These are phyloP conservation scores for Heterobasidion parviporum DNA, from an alignment of 1,284 basidiomycete species.

Conservation along the genomic window DNA sequence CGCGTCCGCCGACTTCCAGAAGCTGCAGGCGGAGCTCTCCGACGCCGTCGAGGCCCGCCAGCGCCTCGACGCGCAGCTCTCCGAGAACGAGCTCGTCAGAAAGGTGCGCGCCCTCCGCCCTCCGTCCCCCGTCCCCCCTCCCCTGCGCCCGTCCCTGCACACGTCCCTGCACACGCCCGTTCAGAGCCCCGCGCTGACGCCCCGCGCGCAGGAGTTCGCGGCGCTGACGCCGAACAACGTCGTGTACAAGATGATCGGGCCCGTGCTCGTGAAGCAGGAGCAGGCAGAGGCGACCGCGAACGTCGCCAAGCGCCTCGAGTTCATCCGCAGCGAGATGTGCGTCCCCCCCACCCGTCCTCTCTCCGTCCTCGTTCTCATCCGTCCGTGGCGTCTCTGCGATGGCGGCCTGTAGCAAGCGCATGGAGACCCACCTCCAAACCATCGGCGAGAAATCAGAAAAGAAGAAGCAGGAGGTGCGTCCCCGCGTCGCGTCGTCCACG, in stretches of 20 bases:
- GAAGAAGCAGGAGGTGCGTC: conserved; percentile 72
- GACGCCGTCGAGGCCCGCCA: conserved; percentile 73
- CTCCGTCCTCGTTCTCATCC: conserved; percentile 7
- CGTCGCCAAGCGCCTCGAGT: conserved; percentile 88
- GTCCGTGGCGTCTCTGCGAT: no score
- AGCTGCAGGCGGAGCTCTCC: conserved; percentile 68
- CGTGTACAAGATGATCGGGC: conserved; percentile 91
- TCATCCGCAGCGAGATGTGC: conserved; percentile 87
- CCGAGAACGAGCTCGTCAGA: conserved; percentile 89
- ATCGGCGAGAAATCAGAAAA: conserved; percentile 65
- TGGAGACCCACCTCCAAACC: conserved; percentile 76
- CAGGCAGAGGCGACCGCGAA: conserved; percentile 82
- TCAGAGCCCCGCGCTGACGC: no score
- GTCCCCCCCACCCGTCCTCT: conserved; percentile 15
- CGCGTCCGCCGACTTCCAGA: conserved; percentile 69
- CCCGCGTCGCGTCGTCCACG: neutral
- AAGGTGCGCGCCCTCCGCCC: conserved; percentile 51
- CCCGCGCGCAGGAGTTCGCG: conserved; percentile 67
- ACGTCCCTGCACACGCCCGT: no score
- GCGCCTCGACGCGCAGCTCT: conserved; percentile 79
- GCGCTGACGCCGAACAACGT: conserved; percentile 69
- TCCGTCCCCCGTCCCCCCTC: neutral
- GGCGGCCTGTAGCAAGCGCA: conserved; percentile 54
- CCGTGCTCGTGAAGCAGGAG: conserved; percentile 88
- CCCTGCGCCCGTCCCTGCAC: no score